Evolutionary conservation across 2,329 filamentous ascomycete genomes (phyloP), one percentile per base, ranked within the genome.

Genomic region (Raffaelea albimanens): DNA sequence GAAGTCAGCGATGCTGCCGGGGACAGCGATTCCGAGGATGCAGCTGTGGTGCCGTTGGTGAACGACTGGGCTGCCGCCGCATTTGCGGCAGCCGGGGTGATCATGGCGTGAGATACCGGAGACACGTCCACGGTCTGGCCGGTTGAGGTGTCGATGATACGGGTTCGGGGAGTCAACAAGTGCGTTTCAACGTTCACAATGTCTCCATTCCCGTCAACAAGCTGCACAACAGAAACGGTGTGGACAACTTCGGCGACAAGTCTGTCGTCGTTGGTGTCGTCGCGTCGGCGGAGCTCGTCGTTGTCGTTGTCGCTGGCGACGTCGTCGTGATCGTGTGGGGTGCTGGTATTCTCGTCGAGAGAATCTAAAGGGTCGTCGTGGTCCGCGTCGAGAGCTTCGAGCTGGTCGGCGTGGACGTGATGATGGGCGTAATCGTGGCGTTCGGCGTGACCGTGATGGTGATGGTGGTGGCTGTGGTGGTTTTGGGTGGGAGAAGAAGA

Each of bases 191-290:
- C 58, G 45, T 65, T 60, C 41, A 76, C 57, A 43, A 69, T 63
- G 23, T 63, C 65, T 51, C 75, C 75, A 40, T 60, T 58, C 41
- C 62, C 61, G 60, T 78, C 72, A 52, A 78, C 68, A 51, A 73
- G 57, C 54, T 78, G 69, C 47, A 79, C 60, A 58, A 79, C 64
- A 22, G 74, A 76, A 53, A 80, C 62, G 55, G 76, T 79, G 59
- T 76, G 68, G 46, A 77, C 64, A 56, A 80, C 64, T 50, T 65
- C 61, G 14, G 67, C 71, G 56, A 74, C 61, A 55, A 65, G 61
- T 44, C 53, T 33, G 38, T 53, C 49, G 38, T 57, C 47, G 18
- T 19, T 10, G 31, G 39, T 38, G 33, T 43, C 19, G 20, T 43
- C 29, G 11, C 20, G 42, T 13, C 34, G 31, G 16, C 19, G 16